Conservation (phyloP, 768 basidiomycete genomes). For the Pulveroboletus sp. region DNA sequence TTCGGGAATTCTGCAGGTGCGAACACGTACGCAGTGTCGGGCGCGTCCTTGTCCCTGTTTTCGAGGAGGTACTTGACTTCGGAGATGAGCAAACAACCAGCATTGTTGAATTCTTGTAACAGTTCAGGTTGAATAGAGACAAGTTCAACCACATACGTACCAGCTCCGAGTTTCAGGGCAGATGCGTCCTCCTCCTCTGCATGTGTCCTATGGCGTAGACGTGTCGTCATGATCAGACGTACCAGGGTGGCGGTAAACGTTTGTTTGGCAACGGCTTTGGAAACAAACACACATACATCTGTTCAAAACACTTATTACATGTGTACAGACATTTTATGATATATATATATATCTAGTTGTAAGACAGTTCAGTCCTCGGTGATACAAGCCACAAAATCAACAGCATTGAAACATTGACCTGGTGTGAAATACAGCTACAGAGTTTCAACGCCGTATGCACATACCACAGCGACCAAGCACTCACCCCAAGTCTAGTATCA, state of each 20-base stretch:
- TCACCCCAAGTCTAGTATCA: slow-evolving; percentile 26
- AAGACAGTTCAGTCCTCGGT: slow-evolving; percentile 22
- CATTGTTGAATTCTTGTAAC: slow-evolving; percentile 79
- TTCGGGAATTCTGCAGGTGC: background rate
- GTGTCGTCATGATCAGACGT: slow-evolving; percentile 50
- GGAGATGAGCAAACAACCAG: slow-evolving; percentile 86
- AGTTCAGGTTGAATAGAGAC: background rate
- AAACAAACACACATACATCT: slow-evolving; percentile 21
- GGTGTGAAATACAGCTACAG: slow-evolving; percentile 18
- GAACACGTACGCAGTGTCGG: slow-evolving; percentile 74
- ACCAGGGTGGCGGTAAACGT: slow-evolving; percentile 42
- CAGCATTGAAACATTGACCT: slow-evolving; percentile 29
- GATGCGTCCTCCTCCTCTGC: slow-evolving; percentile 86
- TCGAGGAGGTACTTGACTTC: slow-evolving; percentile 91
- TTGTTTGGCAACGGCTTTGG: slow-evolving; percentile 35
- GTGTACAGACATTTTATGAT: slow-evolving; percentile 35
- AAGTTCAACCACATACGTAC: slow-evolving; percentile 30
- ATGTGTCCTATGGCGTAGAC: slow-evolving; percentile 62
- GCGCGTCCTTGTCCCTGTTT: slow-evolving; percentile 83
- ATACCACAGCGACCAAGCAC: background rate
- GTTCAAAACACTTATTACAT: slow-evolving; percentile 29
- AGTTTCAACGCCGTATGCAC: slow-evolving; percentile 2
- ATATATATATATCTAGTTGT: slow-evolving; percentile 30
- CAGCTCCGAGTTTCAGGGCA: slow-evolving; percentile 76
- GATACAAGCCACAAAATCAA: slow-evolving; percentile 25